Percentiles rank a stretch among this genome's conserved stretches.
phyloP scores from a whole-genome alignment of 495 filamentous ascomycete species.

The Parachaetomium inaequale region DNA sequence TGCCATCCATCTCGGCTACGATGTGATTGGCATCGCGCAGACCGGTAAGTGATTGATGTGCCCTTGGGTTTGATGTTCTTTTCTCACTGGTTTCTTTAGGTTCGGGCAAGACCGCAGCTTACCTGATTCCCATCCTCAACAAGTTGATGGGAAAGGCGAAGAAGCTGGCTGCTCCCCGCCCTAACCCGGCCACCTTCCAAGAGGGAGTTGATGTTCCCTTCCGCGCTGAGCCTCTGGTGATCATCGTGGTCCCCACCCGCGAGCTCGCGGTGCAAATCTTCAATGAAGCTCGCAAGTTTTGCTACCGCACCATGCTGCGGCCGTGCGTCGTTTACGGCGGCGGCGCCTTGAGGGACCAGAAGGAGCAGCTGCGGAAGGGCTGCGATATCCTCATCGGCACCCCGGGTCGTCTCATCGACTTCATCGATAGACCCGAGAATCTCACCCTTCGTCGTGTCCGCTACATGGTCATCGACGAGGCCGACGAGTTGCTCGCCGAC shows the following conservation, averaged over 20 bases:
- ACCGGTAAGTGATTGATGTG: slow-evolving; percentile 62
- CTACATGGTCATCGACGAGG: slow-evolving; percentile 88
- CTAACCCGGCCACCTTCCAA: slow-evolving; percentile 46
- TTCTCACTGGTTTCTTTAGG: slow-evolving; percentile 48
- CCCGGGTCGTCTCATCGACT: slow-evolving; percentile 79
- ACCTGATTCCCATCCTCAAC: slow-evolving; percentile 82
- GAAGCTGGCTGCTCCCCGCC: slow-evolving; percentile 72
- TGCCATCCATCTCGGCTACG: slow-evolving; percentile 64
- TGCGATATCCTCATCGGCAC: slow-evolving; percentile 89
- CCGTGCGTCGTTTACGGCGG: slow-evolving; percentile 92
- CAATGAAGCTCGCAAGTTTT: slow-evolving; percentile 83
- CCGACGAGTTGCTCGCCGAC: slow-evolving; percentile 77
- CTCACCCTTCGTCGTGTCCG: slow-evolving; percentile 72
- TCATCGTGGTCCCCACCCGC: slow-evolving; percentile 81
- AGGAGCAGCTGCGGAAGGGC: slow-evolving; percentile 68
- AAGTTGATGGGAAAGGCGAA: slow-evolving; percentile 92
- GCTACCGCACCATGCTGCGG: slow-evolving; percentile 90
- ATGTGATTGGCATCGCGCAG: slow-evolving; percentile 84
- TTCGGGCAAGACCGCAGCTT: slow-evolving; percentile 93
- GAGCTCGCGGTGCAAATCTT: slow-evolving; percentile 94
- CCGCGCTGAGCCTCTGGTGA: slow-evolving; percentile 77
- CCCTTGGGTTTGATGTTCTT: background rate
- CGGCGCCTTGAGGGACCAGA: slow-evolving; percentile 61
- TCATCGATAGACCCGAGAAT: slow-evolving; percentile 64
- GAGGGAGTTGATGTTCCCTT: slow-evolving; percentile 47